Evolutionary conservation across 495 filamentous ascomycete genomes (phyloP).

Genomic region (Podospora anserina): DNA sequence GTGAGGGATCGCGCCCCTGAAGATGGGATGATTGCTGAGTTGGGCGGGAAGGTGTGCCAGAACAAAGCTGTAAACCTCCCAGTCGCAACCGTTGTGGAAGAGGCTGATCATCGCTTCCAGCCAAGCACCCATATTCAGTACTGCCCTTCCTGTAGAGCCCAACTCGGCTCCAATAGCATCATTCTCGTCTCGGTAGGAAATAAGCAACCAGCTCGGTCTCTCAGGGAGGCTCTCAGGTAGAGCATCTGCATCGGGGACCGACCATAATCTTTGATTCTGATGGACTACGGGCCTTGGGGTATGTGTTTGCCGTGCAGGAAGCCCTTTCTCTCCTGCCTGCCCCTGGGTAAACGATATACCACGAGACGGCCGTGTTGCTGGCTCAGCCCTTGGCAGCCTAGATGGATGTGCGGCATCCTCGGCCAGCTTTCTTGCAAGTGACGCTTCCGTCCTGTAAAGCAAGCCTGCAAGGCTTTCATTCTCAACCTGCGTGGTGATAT

Average conservation of each 20-base stretch:
- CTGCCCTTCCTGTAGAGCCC: slow-evolving; percentile 22
- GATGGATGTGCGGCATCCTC: slow-evolving; percentile 47
- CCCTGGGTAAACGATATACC: slow-evolving; percentile 48
- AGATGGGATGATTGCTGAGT: slow-evolving; percentile 84
- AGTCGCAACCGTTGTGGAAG: slow-evolving; percentile 74
- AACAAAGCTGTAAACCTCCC: slow-evolving; percentile 92
- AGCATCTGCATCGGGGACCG: slow-evolving; percentile 50
- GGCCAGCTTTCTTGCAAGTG: slow-evolving; percentile 47
- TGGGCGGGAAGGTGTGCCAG: slow-evolving; percentile 84
- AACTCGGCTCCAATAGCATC: slow-evolving; percentile 15
- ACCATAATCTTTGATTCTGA: slow-evolving; percentile 48
- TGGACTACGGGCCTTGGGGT: slow-evolving; percentile 35
- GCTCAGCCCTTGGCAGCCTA: slow-evolving; percentile 39
- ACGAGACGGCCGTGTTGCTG: slow-evolving; percentile 39
- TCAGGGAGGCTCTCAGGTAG: slow-evolving; percentile 45
- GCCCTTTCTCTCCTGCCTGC: slow-evolving; percentile 37
- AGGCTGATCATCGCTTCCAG: slow-evolving; percentile 70
- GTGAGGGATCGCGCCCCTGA: slow-evolving; percentile 64
- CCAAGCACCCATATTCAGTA: slow-evolving; percentile 69
- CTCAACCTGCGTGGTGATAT: slow-evolving; percentile 62
- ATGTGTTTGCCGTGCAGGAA: slow-evolving; percentile 35
- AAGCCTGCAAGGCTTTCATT: slow-evolving; percentile 67
- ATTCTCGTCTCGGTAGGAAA: slow-evolving; percentile 23
- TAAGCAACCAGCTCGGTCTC: slow-evolving; percentile 44
- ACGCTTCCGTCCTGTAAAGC: slow-evolving; percentile 63